Base-by-base conservation (phyloP, 352 stramenopile species). In the Globisporangium uncinulatum region DNA sequence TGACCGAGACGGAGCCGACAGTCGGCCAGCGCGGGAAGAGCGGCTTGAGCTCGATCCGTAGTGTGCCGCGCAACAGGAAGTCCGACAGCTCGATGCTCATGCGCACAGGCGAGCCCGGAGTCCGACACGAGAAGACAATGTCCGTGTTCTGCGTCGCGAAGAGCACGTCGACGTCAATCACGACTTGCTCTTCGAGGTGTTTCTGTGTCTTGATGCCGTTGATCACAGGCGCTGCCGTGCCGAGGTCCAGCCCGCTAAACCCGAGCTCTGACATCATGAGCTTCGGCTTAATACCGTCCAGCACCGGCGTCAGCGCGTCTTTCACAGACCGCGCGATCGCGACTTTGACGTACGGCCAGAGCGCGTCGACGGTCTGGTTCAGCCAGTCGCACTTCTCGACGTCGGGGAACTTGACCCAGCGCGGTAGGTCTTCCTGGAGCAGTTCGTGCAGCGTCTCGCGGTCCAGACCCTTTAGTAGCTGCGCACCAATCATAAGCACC, bases 321-420 rank as follows among this genome's bases (percentile, higher is more conserved):
- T 70, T 68, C 29, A 79, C 64, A 9, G 54, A 65, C 24, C 65
- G 65, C 31, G 70, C 70, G 45, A 72, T 62, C 13, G 70, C 70
- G 50, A 76, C 62, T 43, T 79, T 79, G 39, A 76, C 65, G 51
- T 79, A 79, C 41, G 70, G 70, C 70, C 70, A 79, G 37, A 79
- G 56, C n/a, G 70, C 70, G n/a, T 71, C 67, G 55, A 79, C 47
- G 2, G 51, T 68, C 52, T 76, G 53, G 49, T 79, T 79, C 14
- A 79, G 56, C 70, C 70, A 79, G 37, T 79, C 70, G 51, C 67
- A 76, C 47, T 76, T 79, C 56, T 79, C 70, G 6, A 79, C 67
- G 29, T 79, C 70, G 0, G 70, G 70, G 47, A 74, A 79, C 44
- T 76, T 79, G 46, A 79, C 68, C 70, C 70, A 79, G 7, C 68